Evolutionary conservation across 179 eudicot genomes (phyloP).

Genomic region (Monotropa hypopitys): DNA sequence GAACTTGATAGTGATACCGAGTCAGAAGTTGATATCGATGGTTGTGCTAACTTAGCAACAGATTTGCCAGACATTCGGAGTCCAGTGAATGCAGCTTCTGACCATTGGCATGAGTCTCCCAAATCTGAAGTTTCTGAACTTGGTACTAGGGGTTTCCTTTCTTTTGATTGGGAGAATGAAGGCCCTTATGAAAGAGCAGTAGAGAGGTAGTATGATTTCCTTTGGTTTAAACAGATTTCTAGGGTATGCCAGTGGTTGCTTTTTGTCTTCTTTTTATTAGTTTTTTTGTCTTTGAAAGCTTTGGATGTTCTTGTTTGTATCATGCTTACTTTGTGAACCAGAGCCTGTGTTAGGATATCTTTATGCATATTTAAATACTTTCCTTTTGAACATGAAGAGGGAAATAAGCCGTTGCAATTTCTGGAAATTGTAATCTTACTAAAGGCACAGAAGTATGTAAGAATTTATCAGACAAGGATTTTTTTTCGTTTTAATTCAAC

Average conservation of each 20-base stretch:
- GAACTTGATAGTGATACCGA: constrained; percentile 72
- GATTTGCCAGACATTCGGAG: constrained; percentile 29
- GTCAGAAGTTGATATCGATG: constrained; percentile 49
- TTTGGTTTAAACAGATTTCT: not conserved
- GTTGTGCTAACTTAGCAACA: constrained; percentile 22
- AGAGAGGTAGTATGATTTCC: constrained; percentile 44
- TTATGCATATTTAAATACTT: not conserved
- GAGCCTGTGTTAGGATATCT: not conserved
- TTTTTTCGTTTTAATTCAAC: not conserved
- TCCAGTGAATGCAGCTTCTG: constrained; percentile 34
- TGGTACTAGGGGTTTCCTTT: constrained; percentile 49
- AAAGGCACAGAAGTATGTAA: not conserved
- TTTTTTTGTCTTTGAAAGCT: not conserved
- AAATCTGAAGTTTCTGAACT: constrained; percentile 37
- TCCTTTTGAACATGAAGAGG: not conserved
- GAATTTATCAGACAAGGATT: not conserved
- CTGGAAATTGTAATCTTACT: not conserved
- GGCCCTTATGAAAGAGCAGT: constrained; percentile 88
- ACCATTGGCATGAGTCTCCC: constrained; percentile 37
- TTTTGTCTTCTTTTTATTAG: not conserved
- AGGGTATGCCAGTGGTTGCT: not conserved
- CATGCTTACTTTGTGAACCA: not conserved
- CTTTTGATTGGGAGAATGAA: constrained; percentile 98
- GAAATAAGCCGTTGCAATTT: not conserved
- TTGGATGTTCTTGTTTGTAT: not conserved